Conservation (phyloP, 2,329 filamentous ascomycete species). For the Helminthosporium solani region DNA sequence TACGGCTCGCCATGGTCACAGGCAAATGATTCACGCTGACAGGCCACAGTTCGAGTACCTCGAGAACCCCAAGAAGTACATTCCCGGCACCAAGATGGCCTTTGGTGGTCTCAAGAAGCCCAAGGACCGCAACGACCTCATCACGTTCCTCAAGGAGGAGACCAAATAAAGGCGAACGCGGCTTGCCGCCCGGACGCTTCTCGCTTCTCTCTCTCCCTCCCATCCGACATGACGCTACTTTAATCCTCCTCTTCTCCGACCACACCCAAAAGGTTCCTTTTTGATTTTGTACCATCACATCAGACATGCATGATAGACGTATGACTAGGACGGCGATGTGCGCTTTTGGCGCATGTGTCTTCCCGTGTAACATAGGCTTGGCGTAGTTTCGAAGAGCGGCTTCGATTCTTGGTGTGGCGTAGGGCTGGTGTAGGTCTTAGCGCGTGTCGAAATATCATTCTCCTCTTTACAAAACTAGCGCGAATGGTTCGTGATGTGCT, state of each 20-base stretch:
- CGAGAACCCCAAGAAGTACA: conserved; percentile 99
- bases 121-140: conserved; percentile 98
- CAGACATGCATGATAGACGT: conserved; percentile 42
- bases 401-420: conserved; percentile 37
- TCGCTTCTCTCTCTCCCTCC: conserved; percentile 5
- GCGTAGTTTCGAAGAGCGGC: conserved; percentile 37
- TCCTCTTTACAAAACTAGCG: conserved; percentile 11
- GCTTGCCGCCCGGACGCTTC: conserved; percentile 22
- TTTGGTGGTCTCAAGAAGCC: conserved; percentile 99
- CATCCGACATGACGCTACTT: conserved; percentile 27
- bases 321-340: conserved; percentile 35
- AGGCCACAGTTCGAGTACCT: conserved; percentile 82
- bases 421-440: conserved; percentile 37
- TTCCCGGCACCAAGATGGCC: conserved; percentile 99
- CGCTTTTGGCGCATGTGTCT: conserved; percentile 21
- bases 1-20: conserved; percentile 47
- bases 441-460: conserved; percentile 37
- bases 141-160: conserved; percentile 75
- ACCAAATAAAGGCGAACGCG: conserved; percentile 66
- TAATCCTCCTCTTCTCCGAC: conserved; percentile 21
- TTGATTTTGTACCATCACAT: conserved; percentile 41
- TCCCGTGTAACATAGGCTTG: conserved; percentile 40
- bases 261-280: conserved; percentile 16
- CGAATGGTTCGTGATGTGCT: too few relatives aligned
- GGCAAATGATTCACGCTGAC: conserved; percentile 13